These are phyloP conservation scores for Nemania sp. DNA, from an alignment of 2,329 filamentous ascomycete genomes.

Conservation along the genomic window DNA sequence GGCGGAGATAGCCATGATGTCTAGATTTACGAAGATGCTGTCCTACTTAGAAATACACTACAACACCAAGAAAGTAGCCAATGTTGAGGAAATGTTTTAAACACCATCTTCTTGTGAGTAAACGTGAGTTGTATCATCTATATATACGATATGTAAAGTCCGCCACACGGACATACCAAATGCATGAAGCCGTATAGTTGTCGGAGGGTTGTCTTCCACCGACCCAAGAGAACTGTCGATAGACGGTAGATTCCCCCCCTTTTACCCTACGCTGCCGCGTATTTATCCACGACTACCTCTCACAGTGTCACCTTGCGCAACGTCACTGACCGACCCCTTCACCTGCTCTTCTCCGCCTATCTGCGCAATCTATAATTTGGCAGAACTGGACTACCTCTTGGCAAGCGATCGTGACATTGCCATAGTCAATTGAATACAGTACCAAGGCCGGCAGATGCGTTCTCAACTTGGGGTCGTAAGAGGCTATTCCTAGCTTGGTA, in stretches of 20 bases:
- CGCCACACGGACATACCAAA: background rate
- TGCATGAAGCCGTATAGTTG: constrained; percentile 33
- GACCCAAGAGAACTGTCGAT: constrained; percentile 16
- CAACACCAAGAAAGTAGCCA: constrained; percentile 2
- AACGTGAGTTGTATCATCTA: constrained; percentile 29
- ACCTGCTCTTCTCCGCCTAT: constrained; percentile 14
- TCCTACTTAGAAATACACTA: constrained; percentile 17
- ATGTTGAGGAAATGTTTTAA: constrained; percentile 7
- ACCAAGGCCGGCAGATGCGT: constrained; percentile 42
- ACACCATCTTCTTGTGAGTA: background rate
- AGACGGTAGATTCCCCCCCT: constrained; percentile 32
- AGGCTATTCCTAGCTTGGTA: constrained; percentile 13
- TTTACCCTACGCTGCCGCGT: constrained; percentile 41
- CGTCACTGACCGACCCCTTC: constrained; percentile 27
- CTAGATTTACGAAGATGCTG: constrained; percentile 20
- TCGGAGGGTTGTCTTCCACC: constrained; percentile 41
- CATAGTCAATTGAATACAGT: constrained; percentile 34
- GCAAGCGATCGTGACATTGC: constrained; percentile 30
- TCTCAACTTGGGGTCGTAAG: constrained; percentile 8
- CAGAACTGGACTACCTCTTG: constrained; percentile 41
- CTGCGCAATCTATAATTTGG: constrained; percentile 36
- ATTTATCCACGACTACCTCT: constrained; percentile 43
- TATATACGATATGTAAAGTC: constrained; percentile 4
- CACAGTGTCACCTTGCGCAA: constrained; percentile 32
- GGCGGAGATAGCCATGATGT: constrained; percentile 52